Evolutionary conservation across 495 filamentous ascomycete species (phyloP).

Genomic region (Tricharina praecox): DNA sequence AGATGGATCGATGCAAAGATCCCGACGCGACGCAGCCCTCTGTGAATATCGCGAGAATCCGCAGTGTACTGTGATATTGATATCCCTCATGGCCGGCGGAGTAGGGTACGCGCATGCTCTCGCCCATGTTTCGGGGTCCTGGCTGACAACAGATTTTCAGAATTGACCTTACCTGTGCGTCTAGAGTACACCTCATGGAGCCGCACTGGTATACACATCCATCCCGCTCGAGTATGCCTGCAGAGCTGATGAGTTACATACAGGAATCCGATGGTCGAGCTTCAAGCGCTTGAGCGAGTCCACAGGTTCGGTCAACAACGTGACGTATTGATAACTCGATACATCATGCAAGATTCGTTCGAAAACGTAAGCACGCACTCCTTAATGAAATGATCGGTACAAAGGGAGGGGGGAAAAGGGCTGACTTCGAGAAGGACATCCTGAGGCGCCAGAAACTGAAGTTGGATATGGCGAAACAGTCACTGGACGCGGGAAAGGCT

Average conservation of each 20-base stretch:
- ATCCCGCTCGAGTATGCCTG: not conserved
- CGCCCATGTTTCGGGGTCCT: not conserved
- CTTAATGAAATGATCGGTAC: not conserved
- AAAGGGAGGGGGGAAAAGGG: no score
- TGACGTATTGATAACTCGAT: constrained; percentile 12
- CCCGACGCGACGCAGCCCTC: constrained; percentile 8
- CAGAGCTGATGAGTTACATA: not conserved
- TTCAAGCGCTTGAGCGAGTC: constrained; percentile 27
- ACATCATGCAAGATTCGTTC: constrained; percentile 73
- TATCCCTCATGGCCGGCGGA: constrained; percentile 32
- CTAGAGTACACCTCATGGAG: constrained; percentile 83
- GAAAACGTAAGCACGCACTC: constrained; percentile 40
- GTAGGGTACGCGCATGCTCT: constrained; percentile 29
- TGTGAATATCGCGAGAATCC: constrained; percentile 6
- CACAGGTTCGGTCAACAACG: constrained; percentile 18
- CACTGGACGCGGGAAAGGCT: constrained; percentile 11
- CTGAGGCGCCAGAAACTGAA: constrained; percentile 10
- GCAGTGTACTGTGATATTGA: constrained; percentile 30
- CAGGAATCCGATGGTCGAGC: constrained; percentile 31
- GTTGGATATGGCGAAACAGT: constrained; percentile 7
- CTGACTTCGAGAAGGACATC: constrained; percentile 10
- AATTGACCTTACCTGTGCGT: constrained; percentile 46
- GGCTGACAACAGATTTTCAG: constrained; percentile 10
- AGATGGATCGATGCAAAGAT: constrained; percentile 19
- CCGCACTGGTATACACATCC: constrained; percentile 46